These are phyloP conservation scores for Candida succiphila DNA, from an alignment of 805 yeast genomes.

Conservation along the genomic window DNA sequence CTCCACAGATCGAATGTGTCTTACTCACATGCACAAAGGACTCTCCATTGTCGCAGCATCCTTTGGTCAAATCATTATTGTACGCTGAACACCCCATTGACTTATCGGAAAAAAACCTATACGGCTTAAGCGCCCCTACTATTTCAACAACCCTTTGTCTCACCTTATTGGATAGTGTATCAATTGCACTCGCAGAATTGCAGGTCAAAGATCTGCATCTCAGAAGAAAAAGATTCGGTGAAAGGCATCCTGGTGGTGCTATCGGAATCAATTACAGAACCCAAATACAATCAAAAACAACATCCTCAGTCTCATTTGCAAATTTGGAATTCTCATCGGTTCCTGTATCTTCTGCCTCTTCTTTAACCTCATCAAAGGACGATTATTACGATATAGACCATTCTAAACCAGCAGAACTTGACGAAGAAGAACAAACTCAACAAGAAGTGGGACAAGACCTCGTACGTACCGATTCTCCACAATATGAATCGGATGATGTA, in stretches of 20 bases:
- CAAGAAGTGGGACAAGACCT: too few relatives aligned
- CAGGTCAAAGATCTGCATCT: constrained; percentile 44
- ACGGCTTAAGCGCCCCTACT: constrained; percentile 85
- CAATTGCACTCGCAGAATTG: constrained; percentile 63
- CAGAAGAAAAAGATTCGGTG: constrained; percentile 50
- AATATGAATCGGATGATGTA: too few relatives aligned
- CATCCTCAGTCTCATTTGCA: constrained; percentile 1
- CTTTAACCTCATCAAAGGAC: too few relatives aligned
- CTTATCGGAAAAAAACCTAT: constrained; percentile 50
- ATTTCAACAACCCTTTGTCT: constrained; percentile 71
- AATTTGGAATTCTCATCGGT: constrained; percentile 8
- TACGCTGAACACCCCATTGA: constrained; percentile 52
- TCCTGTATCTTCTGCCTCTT: too few relatives aligned
- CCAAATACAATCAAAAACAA: too few relatives aligned
- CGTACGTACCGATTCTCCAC: too few relatives aligned
- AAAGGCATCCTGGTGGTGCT: constrained; percentile 86
- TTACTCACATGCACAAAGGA: constrained; percentile 52
- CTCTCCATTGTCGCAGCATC: constrained; percentile 44
- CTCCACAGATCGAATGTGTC: constrained; percentile 41
- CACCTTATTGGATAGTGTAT: constrained; percentile 69
- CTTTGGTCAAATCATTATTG: constrained; percentile 41
- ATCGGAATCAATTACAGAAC: constrained; percentile 47
- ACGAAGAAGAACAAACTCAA: too few relatives aligned
- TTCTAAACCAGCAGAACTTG: too few relatives aligned
- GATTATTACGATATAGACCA: too few relatives aligned